Evolutionary conservation across 2,329 filamentous ascomycete genomes (phyloP).

Genomic region (Mollisiaceae sp.): DNA sequence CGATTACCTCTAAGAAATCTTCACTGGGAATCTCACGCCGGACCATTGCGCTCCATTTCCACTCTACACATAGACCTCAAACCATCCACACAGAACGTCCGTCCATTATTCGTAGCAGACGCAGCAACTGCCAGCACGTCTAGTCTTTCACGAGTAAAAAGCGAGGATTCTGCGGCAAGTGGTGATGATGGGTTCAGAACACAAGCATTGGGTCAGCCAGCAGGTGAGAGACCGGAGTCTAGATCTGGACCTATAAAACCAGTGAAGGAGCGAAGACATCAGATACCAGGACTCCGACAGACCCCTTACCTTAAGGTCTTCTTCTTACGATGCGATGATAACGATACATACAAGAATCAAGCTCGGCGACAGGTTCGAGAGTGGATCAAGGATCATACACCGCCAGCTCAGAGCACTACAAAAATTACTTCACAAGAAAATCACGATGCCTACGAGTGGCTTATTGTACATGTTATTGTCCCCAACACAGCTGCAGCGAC

Average conservation of each 20-base stretch:
- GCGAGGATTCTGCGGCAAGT: conserved; percentile 43
- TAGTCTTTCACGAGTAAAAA: conserved; percentile 44
- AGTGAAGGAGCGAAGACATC: conserved; percentile 74
- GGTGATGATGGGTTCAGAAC: conserved; percentile 66
- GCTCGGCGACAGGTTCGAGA: conserved; percentile 81
- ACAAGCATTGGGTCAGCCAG: conserved; percentile 53
- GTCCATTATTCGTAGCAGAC: conserved; percentile 44
- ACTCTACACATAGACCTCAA: conserved; percentile 89
- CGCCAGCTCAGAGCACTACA: conserved; percentile 57
- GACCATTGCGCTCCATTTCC: conserved; percentile 90
- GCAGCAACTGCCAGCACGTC: conserved; percentile 41
- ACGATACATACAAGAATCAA: conserved; percentile 85
- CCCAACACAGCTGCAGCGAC: conserved; percentile 83
- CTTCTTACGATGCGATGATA: conserved; percentile 91
- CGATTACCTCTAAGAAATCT: conserved; percentile 88
- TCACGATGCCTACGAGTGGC: conserved; percentile 95
- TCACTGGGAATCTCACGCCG: conserved; percentile 94
- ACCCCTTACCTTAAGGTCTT: conserved; percentile 94
- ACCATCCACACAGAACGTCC: conserved; percentile 55
- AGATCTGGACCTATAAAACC: conserved; percentile 30
- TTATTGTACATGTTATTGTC: conserved; percentile 90
- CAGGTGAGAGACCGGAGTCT: conserved; percentile 36
- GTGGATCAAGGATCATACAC: conserved; percentile 83
- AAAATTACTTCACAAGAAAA: conserved; percentile 78
- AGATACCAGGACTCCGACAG: conserved; percentile 90